Evolutionary conservation across 306 rosid genomes (phyloP), one percentile per base, ranked within the genome.

Genomic region (Cucurbita ficifolia): DNA sequence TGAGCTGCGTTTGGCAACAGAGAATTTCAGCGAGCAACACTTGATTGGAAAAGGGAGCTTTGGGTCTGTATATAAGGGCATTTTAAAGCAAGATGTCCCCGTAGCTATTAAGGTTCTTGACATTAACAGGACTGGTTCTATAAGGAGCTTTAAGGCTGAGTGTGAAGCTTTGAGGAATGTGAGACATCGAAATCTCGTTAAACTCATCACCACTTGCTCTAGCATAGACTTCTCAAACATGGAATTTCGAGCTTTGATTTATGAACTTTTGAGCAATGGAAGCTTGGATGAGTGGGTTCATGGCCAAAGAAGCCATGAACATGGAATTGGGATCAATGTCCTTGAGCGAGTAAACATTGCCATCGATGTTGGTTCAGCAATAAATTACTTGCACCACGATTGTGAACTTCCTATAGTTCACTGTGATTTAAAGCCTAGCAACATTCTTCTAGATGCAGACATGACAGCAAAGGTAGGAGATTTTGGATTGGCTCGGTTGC

Each of bases 401-500:
- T 83, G 81, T 82, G 89, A 83, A 79, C 81, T 59, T 67, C 86
- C 89, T 0, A 82, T 91, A 45, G 90, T 81, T 57, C 97, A 90
- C 38, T 88, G 95, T 76, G 95, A 90, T 80, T 38, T 61, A 38
- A 90, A 90, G 78, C 96, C 96, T 5, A 90, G 87, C 83, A 90
- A 90, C 79, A 82, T 90, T 82, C 91, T 90, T 45, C 58, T 90
- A 74, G 84, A 85, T 77, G 80, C 67, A 69, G 83, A 84, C 14
- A 76, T 91, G 86, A 86, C 76, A 10, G 96, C 92, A 42, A 88
- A 87, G 76, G 77, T 88, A 19, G 97, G 92, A 33, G 96, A 91
- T 76, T 91, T 91, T 49, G 96, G 97, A 63, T 73, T 91, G 65
- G 91, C 97, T 18, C 86, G 82, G 67, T 17, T 84, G 70, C 77